These are phyloP conservation scores for Myxozyma melibiosi DNA, from an alignment of 805 yeast species.

Conservation along the genomic window DNA sequence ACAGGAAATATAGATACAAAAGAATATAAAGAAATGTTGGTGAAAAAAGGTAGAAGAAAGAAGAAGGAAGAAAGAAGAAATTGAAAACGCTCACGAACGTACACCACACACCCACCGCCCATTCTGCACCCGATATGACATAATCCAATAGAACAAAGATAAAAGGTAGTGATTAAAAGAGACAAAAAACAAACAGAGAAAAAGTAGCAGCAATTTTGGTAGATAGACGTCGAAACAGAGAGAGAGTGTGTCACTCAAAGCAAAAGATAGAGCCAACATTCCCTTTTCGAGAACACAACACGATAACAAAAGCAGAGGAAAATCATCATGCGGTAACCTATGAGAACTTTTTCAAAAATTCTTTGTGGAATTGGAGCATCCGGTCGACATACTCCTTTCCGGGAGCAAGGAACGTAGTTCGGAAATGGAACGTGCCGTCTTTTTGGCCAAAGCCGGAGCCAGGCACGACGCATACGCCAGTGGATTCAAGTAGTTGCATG, in stretches of 20 bases:
- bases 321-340: constrained; percentile 4
- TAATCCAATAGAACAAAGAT: no score
- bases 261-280: neutral
- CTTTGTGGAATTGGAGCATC: constrained; percentile 78
- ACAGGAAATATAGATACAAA: constrained; percentile 1
- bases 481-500: constrained; percentile 72
- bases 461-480: constrained; percentile 97
- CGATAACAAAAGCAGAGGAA: neutral
- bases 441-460: constrained; percentile 97
- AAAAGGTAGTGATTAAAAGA: no score
- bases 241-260: no score
- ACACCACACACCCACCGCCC: no score
- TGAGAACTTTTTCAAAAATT: constrained; percentile 59
- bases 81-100: no score
- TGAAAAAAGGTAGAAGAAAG: neutral
- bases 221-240: no score
- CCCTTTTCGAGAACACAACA: neutral
- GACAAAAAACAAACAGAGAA: no score
- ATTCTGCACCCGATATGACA: no score
- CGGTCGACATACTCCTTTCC: constrained; percentile 83
- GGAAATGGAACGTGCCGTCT: constrained; percentile 83
- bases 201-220: no score
- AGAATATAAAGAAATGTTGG: neutral
- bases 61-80: no score
- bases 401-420: constrained; percentile 97